Conservation (phyloP, 352 stramenopile species). For the Pythium monospermum region DNA sequence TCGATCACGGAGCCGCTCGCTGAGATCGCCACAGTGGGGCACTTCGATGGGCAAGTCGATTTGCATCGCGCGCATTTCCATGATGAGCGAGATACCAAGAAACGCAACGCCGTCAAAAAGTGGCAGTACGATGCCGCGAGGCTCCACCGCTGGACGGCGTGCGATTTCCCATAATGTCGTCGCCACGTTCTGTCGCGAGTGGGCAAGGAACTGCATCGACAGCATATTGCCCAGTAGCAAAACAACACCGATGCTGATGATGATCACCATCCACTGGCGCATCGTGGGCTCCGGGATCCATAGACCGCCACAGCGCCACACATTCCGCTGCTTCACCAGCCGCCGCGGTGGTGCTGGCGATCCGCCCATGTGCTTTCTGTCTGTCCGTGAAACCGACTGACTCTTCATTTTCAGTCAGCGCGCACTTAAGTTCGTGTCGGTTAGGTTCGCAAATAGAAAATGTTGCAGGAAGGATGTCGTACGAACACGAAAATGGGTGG, state of each 20-base stretch:
- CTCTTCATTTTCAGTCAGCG: no score
- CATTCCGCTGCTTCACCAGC: constrained; percentile 9
- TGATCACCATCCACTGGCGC: constrained; percentile 7
- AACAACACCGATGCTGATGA: constrained; percentile 3
- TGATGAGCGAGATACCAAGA: constrained; percentile 55
- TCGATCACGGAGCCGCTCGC: constrained; percentile 26
- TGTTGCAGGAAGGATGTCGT: no score
- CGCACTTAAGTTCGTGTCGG: no score
- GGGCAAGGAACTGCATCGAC: constrained; percentile 4
- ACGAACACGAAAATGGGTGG: no score
- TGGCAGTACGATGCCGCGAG: constrained; percentile 53
- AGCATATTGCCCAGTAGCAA: constrained; percentile 18
- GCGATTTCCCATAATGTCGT: constrained; percentile 16
- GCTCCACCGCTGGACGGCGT: constrained; percentile 24
- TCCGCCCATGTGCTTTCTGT: no score
- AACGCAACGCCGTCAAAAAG: constrained; percentile 58
- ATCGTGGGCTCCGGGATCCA: constrained; percentile 8
- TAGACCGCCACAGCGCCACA: neutral
- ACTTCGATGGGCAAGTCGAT: constrained; percentile 62
- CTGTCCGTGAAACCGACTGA: no score
- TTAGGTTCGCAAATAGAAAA: no score
- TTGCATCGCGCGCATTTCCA: constrained; percentile 47
- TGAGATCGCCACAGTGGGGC: constrained; percentile 63
- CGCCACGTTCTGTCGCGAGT: constrained; percentile 7
- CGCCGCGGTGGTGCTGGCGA: constrained; percentile 10